Base-by-base conservation (phyloP, 2,329 filamentous ascomycete genomes). In the Neonectria ditissima region DNA sequence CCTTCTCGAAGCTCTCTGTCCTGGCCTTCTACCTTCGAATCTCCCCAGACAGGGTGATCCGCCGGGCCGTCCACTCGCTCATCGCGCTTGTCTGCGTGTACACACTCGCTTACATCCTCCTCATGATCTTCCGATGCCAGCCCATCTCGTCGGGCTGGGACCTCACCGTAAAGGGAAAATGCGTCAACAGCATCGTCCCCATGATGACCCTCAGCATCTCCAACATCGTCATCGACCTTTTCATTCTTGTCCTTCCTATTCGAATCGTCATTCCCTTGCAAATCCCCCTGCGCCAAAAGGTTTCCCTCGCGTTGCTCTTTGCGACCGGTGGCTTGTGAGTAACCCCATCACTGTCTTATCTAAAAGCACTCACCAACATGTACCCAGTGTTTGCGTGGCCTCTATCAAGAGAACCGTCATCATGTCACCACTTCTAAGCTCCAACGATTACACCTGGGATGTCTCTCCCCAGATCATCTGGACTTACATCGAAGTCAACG, bases 401-500 rank as follows among this genome's bases (percentile, higher is more conserved):
- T 71, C 75, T 11, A 75, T 76, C 22, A 68, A 73, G 30, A 69
- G 74, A 18, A 75, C 73, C 8, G 45, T 72, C 22, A 69, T 75
- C 45, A 70, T 75, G 1, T 63, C 67, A 2, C 66, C 68, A 2
- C 69, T 77, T 13, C 32, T 77, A 16, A 18, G 56, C 0, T 62
- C 68, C 0, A 8, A 39, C 1, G 73, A 75, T 53, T 77, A 76
- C 43, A 73, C 72, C 0, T 76, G 75, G 70, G 32, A 69, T 1
- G 55, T 76, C 0, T 65, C 74, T 0, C 60, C 62, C 1, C 73
- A 77, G 10, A 45, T 76, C 10, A 62, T 83, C 13, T 83, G 83
- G 81, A 81, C 79, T 22, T 78, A 80, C 60, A 79, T 86, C 53
- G 84, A 86, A 65, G 76, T 85, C 62, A 84, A 83, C 59, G 74